phyloP scores from a whole-genome alignment of 176 grass and related monocot genomes.

The Triticum dicoccoides region DNA sequence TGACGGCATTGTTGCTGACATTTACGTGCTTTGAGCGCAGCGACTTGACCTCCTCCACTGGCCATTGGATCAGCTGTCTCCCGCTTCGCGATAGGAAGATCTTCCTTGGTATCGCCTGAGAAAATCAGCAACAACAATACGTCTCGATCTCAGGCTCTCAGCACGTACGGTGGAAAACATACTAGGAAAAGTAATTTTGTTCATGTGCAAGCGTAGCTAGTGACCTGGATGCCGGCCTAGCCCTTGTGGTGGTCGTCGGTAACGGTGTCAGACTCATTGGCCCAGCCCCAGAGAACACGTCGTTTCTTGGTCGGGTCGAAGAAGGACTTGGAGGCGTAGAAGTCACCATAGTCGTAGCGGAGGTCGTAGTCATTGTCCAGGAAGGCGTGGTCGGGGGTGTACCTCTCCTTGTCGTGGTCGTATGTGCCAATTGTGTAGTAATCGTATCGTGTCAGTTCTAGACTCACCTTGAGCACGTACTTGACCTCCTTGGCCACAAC shows the following conservation, averaged over 20 bases:
- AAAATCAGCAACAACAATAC: neutral
- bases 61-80: constrained; percentile 50
- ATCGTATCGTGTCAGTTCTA: constrained; percentile 18
- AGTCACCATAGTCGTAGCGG: constrained; percentile 49
- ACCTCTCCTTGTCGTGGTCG: constrained; percentile 27
- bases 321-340: constrained; percentile 55
- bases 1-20: neutral
- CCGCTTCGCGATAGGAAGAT: constrained; percentile 32
- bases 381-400: constrained; percentile 4
- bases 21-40: constrained; percentile 12
- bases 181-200: neutral
- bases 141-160: neutral
- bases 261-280: constrained; percentile 37
- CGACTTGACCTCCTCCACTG: constrained; percentile 36
- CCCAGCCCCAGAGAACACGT: constrained; percentile 48
- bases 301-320: constrained; percentile 34
- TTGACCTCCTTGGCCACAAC: neutral
- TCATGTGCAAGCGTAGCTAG: neutral
- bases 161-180: neutral
- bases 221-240: constrained; percentile 49
- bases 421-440: constrained; percentile 43
- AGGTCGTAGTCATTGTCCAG: constrained; percentile 4
- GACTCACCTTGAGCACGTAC: constrained; percentile 41
- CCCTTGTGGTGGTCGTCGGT: constrained; percentile 2
- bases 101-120: constrained; percentile 39